phyloP scores from a whole-genome alignment of 805 yeast species.

The Candida pseudoglaebosa region DNA sequence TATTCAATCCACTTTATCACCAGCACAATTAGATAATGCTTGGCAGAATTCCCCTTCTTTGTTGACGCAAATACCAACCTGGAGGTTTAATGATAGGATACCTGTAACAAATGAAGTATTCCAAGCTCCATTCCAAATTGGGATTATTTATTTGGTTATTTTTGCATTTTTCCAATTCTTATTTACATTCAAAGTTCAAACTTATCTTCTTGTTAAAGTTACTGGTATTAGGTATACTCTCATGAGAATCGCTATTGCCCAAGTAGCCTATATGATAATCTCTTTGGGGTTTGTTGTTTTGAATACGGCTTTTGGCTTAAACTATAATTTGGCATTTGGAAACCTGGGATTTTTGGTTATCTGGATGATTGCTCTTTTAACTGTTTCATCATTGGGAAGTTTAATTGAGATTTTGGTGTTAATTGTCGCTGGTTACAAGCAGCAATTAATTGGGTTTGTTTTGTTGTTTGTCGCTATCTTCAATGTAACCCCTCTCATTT shows the following conservation, averaged over 20 bases:
- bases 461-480: constrained; percentile 24
- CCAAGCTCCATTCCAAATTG: constrained; percentile 32
- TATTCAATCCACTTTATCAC: constrained; percentile 12
- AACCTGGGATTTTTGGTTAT: constrained; percentile 29
- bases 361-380: constrained; percentile 27
- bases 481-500: constrained; percentile 28
- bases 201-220: constrained; percentile 22
- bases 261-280: constrained; percentile 23
- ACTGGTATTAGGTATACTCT: constrained; percentile 22
- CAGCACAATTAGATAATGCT: constrained; percentile 7
- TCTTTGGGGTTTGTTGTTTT: constrained; percentile 25
- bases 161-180: constrained; percentile 34
- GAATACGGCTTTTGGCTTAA: constrained; percentile 26
- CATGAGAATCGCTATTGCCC: constrained; percentile 23
- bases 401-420: constrained; percentile 25
- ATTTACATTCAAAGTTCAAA: constrained; percentile 23
- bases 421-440: constrained; percentile 19
- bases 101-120: constrained; percentile 22
- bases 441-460: constrained; percentile 25
- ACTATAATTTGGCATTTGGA: constrained; percentile 21
- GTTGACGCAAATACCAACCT: constrained; percentile 22
- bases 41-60: constrained; percentile 18
- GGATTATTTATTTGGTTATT: constrained; percentile 26
- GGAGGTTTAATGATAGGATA: constrained; percentile 17
- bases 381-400: constrained; percentile 29